These are phyloP conservation scores for Cerrena zonata DNA, from an alignment of 1,284 basidiomycete genomes.

Conservation along the genomic window DNA sequence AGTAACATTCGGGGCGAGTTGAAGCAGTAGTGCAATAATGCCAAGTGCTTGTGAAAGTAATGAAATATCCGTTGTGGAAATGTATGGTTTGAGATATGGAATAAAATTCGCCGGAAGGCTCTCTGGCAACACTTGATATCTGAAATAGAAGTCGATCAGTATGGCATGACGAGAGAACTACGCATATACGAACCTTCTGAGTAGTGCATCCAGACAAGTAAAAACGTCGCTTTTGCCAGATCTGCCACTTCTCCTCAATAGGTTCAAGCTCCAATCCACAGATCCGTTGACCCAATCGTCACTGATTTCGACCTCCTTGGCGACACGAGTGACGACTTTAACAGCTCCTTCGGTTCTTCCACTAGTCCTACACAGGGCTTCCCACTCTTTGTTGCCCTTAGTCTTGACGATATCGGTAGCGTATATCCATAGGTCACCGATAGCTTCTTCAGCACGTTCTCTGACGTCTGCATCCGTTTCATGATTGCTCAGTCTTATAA, in stretches of 20 bases:
- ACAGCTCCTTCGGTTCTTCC: conserved; percentile 71
- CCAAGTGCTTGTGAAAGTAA: conserved; percentile 73
- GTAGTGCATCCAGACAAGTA: conserved; percentile 67
- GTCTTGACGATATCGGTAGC: conserved; percentile 67
- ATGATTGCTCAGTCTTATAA: conserved; percentile 65
- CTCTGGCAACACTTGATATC: conserved; percentile 61
- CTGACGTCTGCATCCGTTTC: conserved; percentile 91
- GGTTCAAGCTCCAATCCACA: conserved; percentile 70
- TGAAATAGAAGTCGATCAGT: conserved; percentile 23
- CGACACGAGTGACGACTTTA: conserved; percentile 67
- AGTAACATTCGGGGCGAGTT: conserved; percentile 56
- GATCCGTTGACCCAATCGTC: conserved; percentile 79
- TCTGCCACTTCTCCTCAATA: conserved; percentile 78
- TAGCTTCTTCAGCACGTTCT: conserved; percentile 72
- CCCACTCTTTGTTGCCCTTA: conserved; percentile 71
- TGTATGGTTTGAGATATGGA: conserved; percentile 67
- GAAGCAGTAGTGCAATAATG: conserved; percentile 66
- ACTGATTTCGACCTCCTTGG: conserved; percentile 57
- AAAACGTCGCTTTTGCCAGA: conserved; percentile 79
- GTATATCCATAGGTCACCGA: conserved; percentile 83
- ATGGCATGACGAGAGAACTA: no score
- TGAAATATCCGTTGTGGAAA: conserved; percentile 69
- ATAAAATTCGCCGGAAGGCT: conserved; percentile 61
- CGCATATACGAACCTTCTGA: conserved; percentile 48
- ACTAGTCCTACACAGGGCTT: conserved; percentile 71